These are phyloP conservation scores for Eucalyptus cloeziana DNA, from an alignment of 345 rosid genomes.

Conservation along the genomic window DNA sequence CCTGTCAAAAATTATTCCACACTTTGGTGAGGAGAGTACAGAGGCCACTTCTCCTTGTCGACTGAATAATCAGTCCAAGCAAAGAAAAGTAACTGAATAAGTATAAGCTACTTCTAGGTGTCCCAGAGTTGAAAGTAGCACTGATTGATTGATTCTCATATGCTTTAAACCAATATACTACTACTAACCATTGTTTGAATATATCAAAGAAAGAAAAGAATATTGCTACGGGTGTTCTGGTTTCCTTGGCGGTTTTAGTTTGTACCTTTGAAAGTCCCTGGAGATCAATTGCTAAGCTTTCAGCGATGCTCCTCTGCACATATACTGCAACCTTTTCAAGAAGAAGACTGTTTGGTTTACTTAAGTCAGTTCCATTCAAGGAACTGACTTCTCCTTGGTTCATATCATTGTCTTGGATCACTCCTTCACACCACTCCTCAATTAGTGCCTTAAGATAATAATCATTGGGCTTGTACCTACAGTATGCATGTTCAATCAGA, in stretches of 20 bases:
- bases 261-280: conserved; percentile 73
- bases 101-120: background rate
- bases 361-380: conserved; percentile 18
- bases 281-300: conserved; percentile 58
- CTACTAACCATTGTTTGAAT: background rate
- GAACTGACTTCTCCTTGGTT: conserved; percentile 15
- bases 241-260: background rate
- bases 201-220: background rate
- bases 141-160: background rate
- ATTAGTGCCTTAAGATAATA: conserved; percentile 72
- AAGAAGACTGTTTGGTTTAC: conserved; percentile 46
- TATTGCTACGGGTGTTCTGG: background rate
- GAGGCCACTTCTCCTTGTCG: background rate
- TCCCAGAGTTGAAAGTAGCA: background rate
- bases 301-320: conserved; percentile 41
- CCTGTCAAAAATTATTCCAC: conserved; percentile 20
- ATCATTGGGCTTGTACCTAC: conserved; percentile 79
- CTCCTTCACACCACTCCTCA: conserved; percentile 98
- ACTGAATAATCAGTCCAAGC: background rate
- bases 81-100: background rate
- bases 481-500: background rate
- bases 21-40: background rate
- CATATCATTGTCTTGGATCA: conserved; percentile 36
- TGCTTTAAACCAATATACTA: background rate
- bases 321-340: conserved; percentile 75